Base-by-base conservation (phyloP, 106 monocot species). In the Dendrobium nobile region DNA sequence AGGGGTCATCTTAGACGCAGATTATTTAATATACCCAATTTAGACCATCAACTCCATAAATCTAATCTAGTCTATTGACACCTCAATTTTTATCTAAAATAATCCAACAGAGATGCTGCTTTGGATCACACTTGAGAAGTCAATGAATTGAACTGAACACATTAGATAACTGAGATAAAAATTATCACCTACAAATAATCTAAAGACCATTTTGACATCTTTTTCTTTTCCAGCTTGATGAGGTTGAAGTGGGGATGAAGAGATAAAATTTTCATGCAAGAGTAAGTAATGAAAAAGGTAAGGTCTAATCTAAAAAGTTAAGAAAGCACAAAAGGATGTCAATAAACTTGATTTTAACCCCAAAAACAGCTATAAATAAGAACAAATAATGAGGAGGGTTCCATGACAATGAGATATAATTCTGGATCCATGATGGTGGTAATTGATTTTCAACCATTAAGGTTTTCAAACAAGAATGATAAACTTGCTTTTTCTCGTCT, bases 401-500 rank as follows among this genome's bases (percentile, higher is more conserved):
- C 24, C 70, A 70, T 70, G 11, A 33, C 37, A 70, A 13, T 15
- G 10, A 33, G 31, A 70, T 15, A 70, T 31, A 20, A 37, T 33
- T 31, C 70, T 15, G 33, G 67, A 37, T 70, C 7, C 70, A 70
- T 15, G 70, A 70, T 13, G 9, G 70, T 22, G 33, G 70, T 70
- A 37, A 70, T 70, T 70, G 37, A 28, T 70, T 31, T 31, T 33
- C 27, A 33, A 37, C 27, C 15, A 15, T 70, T 70, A 70, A 61
- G 37, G 5, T 1, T 70, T 70, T 37, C 37, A 70, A 70, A 22
- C 5, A 0, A 70, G 13, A 70, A 70, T 37, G 11, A 70, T 33
- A 31, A 33, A 70, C 70, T 70, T 70, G 70, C 70, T 37, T 70
- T 70, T 13, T 70, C 15, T 33, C 33, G 37, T 70, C 70, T 67